These are phyloP conservation scores for Potentilla sterilis DNA, from an alignment of 306 rosid genomes.

Conservation along the genomic window DNA sequence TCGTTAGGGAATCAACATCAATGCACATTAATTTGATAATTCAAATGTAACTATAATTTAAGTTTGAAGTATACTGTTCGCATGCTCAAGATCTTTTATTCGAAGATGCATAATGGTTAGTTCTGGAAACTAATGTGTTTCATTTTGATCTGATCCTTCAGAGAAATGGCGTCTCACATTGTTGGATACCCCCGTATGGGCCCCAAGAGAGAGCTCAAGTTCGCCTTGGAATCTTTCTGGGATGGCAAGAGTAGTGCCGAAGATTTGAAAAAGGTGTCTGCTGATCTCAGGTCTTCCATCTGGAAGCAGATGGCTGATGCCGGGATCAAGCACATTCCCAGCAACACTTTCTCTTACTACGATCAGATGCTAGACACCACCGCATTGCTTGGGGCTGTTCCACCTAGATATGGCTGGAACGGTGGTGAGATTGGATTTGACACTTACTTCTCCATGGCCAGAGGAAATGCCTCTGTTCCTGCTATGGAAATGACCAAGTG, in stretches of 20 bases:
- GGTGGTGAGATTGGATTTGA: constrained; percentile 85
- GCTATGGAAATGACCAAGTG: constrained; percentile 99
- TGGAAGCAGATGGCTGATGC: constrained; percentile 83
- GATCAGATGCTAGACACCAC: constrained; percentile 85
- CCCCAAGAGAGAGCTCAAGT: constrained; percentile 96
- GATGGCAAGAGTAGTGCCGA: constrained; percentile 85
- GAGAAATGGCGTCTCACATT: constrained; percentile 83
- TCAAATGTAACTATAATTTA: too few species aligned
- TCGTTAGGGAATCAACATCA: too few species aligned
- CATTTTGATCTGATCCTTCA: constrained; percentile 27
- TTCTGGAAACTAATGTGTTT: constrained; percentile 15
- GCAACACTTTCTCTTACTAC: constrained; percentile 81
- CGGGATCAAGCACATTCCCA: constrained; percentile 87
- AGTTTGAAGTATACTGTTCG: too few species aligned
- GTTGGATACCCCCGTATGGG: constrained; percentile 97
- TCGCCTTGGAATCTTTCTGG: constrained; percentile 89
- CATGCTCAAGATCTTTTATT: too few species aligned
- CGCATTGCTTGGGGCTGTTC: constrained; percentile 82
- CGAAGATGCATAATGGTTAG: too few species aligned
- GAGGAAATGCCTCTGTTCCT: constrained; percentile 88
- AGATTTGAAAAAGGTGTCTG: constrained; percentile 72
- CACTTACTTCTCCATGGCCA: constrained; percentile 91
- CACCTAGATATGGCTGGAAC: constrained; percentile 75
- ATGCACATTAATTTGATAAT: too few species aligned
- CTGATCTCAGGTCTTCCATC: constrained; percentile 76